These are phyloP conservation scores for Clavispora fructus DNA, from an alignment of 805 yeast species.

Conservation along the genomic window DNA sequence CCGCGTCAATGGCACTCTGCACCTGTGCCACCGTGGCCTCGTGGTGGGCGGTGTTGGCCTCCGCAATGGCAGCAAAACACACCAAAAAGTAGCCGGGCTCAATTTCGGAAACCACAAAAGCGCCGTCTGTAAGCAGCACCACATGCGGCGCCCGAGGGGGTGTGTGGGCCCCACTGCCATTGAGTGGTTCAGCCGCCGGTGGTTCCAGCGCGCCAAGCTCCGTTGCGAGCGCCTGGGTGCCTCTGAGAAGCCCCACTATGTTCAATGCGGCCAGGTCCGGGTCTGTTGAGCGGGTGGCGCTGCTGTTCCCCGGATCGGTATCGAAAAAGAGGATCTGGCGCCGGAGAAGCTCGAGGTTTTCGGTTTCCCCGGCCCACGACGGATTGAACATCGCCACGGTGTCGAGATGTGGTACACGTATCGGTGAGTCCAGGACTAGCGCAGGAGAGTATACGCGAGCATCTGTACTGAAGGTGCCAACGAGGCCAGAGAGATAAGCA, in stretches of 20 bases:
- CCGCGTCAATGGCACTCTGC: slow-evolving; percentile 14
- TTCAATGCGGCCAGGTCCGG: slow-evolving; percentile 21
- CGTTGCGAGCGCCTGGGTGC: slow-evolving; percentile 26
- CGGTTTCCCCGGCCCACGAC: slow-evolving; percentile 16
- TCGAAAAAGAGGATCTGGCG: slow-evolving; percentile 31
- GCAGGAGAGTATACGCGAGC: neutral
- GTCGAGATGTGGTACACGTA: slow-evolving; percentile 10
- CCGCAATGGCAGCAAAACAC: slow-evolving; percentile 19
- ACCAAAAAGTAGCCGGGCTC: slow-evolving; percentile 24
- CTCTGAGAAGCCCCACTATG: slow-evolving; percentile 32
- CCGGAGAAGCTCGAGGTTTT: slow-evolving; percentile 26
- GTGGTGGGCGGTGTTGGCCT: slow-evolving; percentile 9
- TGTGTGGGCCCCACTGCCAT: neutral
- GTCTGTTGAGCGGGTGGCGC: neutral
- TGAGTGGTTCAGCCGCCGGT: neutral
- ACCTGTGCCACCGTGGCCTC: slow-evolving; percentile 23
- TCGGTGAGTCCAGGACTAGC: neutral
- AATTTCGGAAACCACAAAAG: slow-evolving; percentile 21
- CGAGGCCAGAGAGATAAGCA: slow-evolving; percentile 26
- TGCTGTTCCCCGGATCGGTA: slow-evolving; percentile 9
- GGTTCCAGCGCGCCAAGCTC: slow-evolving; percentile 16
- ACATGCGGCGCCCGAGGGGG: slow-evolving; percentile 10
- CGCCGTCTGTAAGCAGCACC: slow-evolving; percentile 21
- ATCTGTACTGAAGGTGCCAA: slow-evolving; percentile 19
- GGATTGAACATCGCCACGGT: slow-evolving; percentile 32